Evolutionary conservation across 352 stramenopile species (phyloP).

Genomic region (Peronospora belbahrii): DNA sequence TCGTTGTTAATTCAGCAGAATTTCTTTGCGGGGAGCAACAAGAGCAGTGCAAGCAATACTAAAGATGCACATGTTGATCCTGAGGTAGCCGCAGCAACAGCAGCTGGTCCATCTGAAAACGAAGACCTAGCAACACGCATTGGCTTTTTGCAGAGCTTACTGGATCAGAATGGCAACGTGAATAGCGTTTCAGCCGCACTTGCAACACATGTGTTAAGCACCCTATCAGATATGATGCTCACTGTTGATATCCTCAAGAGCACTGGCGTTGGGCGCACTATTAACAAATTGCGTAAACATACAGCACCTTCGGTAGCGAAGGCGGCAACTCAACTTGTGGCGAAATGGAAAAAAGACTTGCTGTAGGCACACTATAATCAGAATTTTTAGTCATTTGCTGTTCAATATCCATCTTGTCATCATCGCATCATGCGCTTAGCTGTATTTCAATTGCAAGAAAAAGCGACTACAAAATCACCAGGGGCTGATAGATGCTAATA

Average conservation of each 20-base stretch:
- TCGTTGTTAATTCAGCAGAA: constrained; percentile 6
- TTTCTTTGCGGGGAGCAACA: background rate
- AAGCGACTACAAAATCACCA: constrained; percentile 34
- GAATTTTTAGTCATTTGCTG: background rate
- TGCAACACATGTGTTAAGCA: constrained; percentile 62
- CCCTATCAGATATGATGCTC: constrained; percentile 55
- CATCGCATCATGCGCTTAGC: too few species aligned
- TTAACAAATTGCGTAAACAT: constrained; percentile 86
- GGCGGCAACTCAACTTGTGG: constrained; percentile 55
- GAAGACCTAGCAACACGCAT: constrained; percentile 65
- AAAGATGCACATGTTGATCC: constrained; percentile 4
- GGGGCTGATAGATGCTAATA: constrained; percentile 59
- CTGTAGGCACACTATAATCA: constrained; percentile 28
- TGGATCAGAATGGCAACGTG: constrained; percentile 69
- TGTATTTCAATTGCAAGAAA: background rate
- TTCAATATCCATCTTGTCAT: background rate
- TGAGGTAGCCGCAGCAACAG: constrained; percentile 21
- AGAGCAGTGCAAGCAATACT: background rate
- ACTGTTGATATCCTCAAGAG: constrained; percentile 81
- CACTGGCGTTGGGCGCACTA: constrained; percentile 70
- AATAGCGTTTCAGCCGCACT: constrained; percentile 64
- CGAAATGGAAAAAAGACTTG: constrained; percentile 84
- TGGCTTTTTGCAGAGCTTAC: constrained; percentile 57
- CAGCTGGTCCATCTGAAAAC: constrained; percentile 6
- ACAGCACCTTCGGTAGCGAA: constrained; percentile 50